Evolutionary conservation across 331 rosid species (phyloP).

Genomic region (Phaseolus coccineus): DNA sequence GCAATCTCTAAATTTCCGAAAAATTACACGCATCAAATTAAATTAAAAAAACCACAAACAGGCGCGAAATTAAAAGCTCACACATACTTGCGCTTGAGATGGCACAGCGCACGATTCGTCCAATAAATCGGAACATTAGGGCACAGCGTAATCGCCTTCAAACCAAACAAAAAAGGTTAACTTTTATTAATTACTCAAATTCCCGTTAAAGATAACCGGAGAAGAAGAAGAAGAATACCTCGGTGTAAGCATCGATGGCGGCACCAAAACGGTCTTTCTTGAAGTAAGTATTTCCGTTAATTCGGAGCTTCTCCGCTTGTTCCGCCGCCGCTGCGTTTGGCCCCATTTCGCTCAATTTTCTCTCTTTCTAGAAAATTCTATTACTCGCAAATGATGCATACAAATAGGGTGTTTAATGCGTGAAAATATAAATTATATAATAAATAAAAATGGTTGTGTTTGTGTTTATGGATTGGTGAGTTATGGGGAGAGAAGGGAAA

Average conservation of each 20-base stretch:
- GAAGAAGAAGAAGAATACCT: conserved; percentile 50
- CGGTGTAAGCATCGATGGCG: conserved; percentile 95
- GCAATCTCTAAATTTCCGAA: background rate
- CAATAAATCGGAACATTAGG: conserved; percentile 74
- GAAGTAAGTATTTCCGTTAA: conserved; percentile 80
- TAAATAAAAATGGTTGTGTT: too few relatives aligned
- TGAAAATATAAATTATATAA: background rate
- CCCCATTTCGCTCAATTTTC: conserved; percentile 34
- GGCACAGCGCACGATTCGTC: conserved; percentile 95
- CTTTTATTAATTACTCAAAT: conserved; percentile 1
- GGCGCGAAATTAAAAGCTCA: conserved; percentile 11
- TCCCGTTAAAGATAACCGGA: background rate
- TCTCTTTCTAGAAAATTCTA: conserved; percentile 7
- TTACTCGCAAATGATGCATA: background rate
- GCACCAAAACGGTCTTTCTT: conserved; percentile 83
- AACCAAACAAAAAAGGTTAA: conserved; percentile 7
- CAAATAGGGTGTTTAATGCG: background rate
- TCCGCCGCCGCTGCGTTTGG: conserved; percentile 49
- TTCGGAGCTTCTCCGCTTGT: conserved; percentile 75
- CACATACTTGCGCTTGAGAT: conserved; percentile 91
- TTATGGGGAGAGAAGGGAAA: too few relatives aligned
- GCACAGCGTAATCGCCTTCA: conserved; percentile 53
- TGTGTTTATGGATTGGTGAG: too few relatives aligned
- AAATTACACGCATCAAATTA: background rate
- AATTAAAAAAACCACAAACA: background rate